Evolutionary conservation across 208 protist genomes (phyloP), one percentile per base, ranked within the genome.

Genomic region (Entamoeba invadens): DNA sequence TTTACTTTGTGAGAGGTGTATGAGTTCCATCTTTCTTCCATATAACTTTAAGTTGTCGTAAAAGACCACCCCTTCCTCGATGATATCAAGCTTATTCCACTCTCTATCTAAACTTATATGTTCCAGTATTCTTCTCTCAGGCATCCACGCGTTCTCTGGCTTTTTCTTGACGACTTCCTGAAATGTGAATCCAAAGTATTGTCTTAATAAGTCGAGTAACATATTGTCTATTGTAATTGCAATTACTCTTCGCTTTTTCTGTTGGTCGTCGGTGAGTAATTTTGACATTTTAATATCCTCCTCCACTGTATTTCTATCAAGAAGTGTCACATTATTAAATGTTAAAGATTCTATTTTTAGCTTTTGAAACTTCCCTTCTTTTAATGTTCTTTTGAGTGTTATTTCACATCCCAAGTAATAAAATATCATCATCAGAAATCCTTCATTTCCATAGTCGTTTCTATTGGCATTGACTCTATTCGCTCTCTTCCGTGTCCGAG

Each of bases 391-490:
- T 87, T 35, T 87, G 8, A 87, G 8, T n/a, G 21, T 1, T 44
- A 87, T 3, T 3, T 14, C 25, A 87, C 57, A 87, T 35, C 57
- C 57, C 38, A 87, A n/a, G 38, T 87, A 87, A 87, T 87, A 87
- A 87, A 87, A 87, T 35, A 87, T 87, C 57, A 87, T 87, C 25
- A 87, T 12, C 57, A 87, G 38, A 87, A 87, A 87, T 87, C 57
- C 57, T 87, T 87, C 57, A 87, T 87, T 87, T 87, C 57, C 57
- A 87, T 87, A 87, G 57, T 87, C 57, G 38, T 87, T 87, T 35
- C 25, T 14, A 87, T 87, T 87, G 1, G 57, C 57, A 35, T 18
- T 42, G 1, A 42, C 57, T 87, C 57, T 87, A 4, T 87, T 87
- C 8, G 31, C 2, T 87, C 57, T 87, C 38, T 87, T 87, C 25